phyloP scores from a whole-genome alignment of 306 rosid species.

The Pachyrhizus erosus region DNA sequence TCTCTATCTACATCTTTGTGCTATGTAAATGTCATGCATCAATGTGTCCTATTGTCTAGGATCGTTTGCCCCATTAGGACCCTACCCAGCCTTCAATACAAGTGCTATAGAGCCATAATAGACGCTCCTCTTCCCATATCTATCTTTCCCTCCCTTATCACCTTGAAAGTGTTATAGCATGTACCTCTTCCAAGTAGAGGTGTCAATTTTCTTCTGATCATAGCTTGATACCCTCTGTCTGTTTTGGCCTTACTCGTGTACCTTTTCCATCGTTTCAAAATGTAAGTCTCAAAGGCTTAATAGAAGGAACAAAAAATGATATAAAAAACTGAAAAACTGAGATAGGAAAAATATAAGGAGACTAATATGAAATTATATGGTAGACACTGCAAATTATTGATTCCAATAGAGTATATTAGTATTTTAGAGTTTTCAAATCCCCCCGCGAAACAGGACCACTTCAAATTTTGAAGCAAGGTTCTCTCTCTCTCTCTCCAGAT shows the following conservation, averaged over 20 bases:
- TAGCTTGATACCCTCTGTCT: conserved; percentile 51
- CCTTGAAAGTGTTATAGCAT: neutral
- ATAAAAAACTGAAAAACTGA: neutral
- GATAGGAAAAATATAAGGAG: conserved; percentile 4
- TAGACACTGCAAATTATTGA: conserved; percentile 37
- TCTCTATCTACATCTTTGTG: conserved; percentile 40
- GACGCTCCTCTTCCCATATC: conserved; percentile 48
- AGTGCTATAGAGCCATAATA: conserved; percentile 34
- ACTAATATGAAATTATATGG: conserved; percentile 28
- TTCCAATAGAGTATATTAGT: neutral
- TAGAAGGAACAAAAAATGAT: conserved; percentile 20
- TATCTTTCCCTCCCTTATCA: conserved; percentile 40
- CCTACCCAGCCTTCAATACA: conserved; percentile 37
- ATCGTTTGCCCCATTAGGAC: conserved; percentile 37
- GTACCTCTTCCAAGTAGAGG: conserved; percentile 19
- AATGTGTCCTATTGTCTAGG: conserved; percentile 33
- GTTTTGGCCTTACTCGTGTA: conserved; percentile 36
- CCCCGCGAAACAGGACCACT: conserved; percentile 59
- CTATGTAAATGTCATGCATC: conserved; percentile 20
- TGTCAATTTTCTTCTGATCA: conserved; percentile 33
- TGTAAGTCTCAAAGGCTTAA: neutral
- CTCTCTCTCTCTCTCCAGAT: conserved; percentile 42
- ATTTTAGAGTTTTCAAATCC: conserved; percentile 8
- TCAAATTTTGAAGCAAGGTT: conserved; percentile 60
- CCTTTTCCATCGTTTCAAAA: conserved; percentile 39